Conservation (phyloP, 2,329 filamentous ascomycete genomes). For the Annulohypoxylon truncatum region DNA sequence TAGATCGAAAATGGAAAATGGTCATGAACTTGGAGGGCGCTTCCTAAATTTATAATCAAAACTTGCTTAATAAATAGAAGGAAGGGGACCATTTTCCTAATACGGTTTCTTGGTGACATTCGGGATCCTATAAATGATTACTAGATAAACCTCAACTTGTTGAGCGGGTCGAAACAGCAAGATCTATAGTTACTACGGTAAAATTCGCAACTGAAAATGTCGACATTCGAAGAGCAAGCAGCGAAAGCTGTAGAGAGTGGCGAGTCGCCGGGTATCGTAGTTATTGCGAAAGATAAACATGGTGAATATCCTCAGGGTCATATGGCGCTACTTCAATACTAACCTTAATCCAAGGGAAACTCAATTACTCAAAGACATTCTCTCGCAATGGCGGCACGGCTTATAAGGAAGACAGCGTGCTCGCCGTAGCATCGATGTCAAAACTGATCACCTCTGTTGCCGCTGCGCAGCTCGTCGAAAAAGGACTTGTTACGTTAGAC, state of each 20-base stretch:
- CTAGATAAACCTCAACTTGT: background rate
- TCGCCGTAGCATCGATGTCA: constrained; percentile 53
- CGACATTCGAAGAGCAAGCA: constrained; percentile 25
- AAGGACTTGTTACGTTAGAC: constrained; percentile 57
- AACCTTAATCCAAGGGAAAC: constrained; percentile 24
- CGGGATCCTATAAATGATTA: background rate
- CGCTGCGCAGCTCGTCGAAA: constrained; percentile 60
- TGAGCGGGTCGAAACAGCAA: background rate
- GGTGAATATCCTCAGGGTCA: constrained; percentile 5
- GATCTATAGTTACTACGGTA: background rate
- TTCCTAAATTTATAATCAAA: constrained; percentile 1
- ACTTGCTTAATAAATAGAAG: background rate
- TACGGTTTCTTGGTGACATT: background rate
- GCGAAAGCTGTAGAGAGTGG: constrained; percentile 26
- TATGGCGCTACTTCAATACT: background rate
- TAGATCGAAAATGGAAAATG: background rate
- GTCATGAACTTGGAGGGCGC: background rate
- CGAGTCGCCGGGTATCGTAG: constrained; percentile 30
- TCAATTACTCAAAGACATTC: constrained; percentile 34
- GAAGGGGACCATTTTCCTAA: background rate
- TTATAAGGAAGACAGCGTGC: constrained; percentile 46
- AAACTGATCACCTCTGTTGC: constrained; percentile 61
- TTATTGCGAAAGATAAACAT: constrained; percentile 32
- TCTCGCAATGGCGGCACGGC: constrained; percentile 6
- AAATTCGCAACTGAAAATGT: constrained; percentile 18